Evolutionary conservation across 1,139 yeast species (phyloP).

Genomic region (Scheffersomyces segobiensis): DNA sequence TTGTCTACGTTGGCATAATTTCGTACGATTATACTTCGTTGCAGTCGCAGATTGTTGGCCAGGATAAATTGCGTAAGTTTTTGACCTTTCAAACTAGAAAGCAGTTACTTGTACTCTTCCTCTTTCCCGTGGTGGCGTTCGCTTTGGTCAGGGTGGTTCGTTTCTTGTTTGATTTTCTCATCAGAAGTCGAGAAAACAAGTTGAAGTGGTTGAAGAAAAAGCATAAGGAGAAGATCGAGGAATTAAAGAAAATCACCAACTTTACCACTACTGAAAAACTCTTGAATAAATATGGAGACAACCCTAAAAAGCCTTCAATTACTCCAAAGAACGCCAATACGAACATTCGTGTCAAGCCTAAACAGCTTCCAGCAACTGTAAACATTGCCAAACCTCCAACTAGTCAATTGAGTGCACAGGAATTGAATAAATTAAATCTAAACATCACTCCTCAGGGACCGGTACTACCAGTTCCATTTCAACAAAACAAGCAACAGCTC

Average conservation of each 20-base stretch:
- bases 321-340: neutral
- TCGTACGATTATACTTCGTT: conserved; percentile 25
- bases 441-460: neutral
- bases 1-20: conserved; percentile 33
- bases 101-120: conserved; percentile 20
- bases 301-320: conserved; percentile 22
- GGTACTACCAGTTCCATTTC: neutral
- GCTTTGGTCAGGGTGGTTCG: conserved; percentile 21
- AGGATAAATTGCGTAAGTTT: conserved; percentile 24
- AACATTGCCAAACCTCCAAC: neutral
- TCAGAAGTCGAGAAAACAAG: conserved; percentile 20
- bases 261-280: conserved; percentile 76
- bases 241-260: conserved; percentile 75
- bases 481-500: neutral
- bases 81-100: conserved; percentile 22
- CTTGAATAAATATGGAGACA: conserved; percentile 61
- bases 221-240: conserved; percentile 66
- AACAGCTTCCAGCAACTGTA: neutral
- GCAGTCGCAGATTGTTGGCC: conserved; percentile 17
- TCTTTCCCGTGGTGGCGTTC: conserved; percentile 31
- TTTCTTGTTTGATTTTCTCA: conserved; percentile 24
- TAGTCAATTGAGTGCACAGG: neutral
- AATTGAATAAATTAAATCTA: neutral
- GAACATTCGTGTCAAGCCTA: neutral
- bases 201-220: conserved; percentile 38